Percentiles rank a stretch among this genome's conserved stretches.
These are phyloP conservation scores for Oryza rufipogon DNA, from an alignment of 176 grass and related monocot genomes.

Conservation along the genomic window DNA sequence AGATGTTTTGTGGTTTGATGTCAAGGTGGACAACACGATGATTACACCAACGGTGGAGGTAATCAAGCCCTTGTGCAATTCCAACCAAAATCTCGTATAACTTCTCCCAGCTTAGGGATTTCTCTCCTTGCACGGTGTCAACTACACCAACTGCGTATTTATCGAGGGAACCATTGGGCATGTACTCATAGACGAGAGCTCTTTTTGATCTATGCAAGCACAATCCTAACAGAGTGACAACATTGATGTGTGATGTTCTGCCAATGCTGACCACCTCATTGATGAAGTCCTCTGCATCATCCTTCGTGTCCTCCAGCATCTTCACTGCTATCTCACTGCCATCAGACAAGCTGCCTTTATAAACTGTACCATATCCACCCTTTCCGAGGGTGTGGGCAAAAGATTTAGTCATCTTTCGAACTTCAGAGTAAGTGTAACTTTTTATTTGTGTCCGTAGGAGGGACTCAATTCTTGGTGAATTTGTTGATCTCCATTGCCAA, in stretches of 20 bases:
- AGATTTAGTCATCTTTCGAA: slow-evolving; percentile 42
- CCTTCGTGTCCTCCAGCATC: slow-evolving; percentile 10
- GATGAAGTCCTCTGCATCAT: slow-evolving; percentile 32
- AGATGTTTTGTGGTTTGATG: slow-evolving; percentile 34
- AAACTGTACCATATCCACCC: slow-evolving; percentile 41
- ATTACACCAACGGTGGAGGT: slow-evolving; percentile 43
- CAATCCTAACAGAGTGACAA: slow-evolving; percentile 43
- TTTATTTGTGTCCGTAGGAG: slow-evolving; percentile 32
- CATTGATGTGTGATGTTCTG: slow-evolving; percentile 46
- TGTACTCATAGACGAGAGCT: no score
- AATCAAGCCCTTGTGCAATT: slow-evolving; percentile 43
- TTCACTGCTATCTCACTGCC: slow-evolving; percentile 41
- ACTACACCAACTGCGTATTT: background rate
- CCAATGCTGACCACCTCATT: slow-evolving; percentile 48
- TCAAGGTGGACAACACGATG: slow-evolving; percentile 41
- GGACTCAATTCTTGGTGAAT: slow-evolving; percentile 34
- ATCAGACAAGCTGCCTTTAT: slow-evolving; percentile 23
- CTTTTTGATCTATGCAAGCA: slow-evolving; percentile 28
- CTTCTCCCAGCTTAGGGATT: slow-evolving; percentile 23
- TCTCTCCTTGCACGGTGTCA: background rate
- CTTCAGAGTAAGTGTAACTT: slow-evolving; percentile 43
- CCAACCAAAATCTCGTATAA: slow-evolving; percentile 37
- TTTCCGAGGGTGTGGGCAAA: slow-evolving; percentile 40
- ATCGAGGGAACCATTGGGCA: slow-evolving; percentile 35
- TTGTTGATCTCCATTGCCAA: slow-evolving; percentile 10